phyloP scores from a whole-genome alignment of 805 yeast species.

The Teunomyces tritomae region DNA sequence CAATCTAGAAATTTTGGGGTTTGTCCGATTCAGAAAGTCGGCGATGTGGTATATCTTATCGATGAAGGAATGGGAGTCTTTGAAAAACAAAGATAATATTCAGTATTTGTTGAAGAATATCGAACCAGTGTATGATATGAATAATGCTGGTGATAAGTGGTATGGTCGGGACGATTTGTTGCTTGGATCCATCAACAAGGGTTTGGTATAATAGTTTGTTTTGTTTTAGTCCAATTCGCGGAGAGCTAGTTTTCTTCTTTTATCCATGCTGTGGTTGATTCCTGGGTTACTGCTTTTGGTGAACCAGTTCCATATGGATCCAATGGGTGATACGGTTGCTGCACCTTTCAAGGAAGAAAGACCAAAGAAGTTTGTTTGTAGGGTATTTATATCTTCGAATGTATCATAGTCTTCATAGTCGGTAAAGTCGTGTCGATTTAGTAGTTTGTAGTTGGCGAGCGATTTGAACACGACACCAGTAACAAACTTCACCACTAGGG shows the following conservation, averaged over 20 bases:
- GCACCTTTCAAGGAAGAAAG: constrained; percentile 43
- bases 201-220: background rate
- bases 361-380: constrained; percentile 37
- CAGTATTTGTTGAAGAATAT: constrained; percentile 25
- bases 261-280: constrained; percentile 33
- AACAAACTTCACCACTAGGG: constrained; percentile 21
- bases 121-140: constrained; percentile 16
- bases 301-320: constrained; percentile 28
- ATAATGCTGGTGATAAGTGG: constrained; percentile 24
- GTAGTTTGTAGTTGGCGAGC: constrained; percentile 16
- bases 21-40: constrained; percentile 67
- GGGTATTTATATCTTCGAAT: constrained; percentile 27
- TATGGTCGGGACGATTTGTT: constrained; percentile 31
- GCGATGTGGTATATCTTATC: constrained; percentile 76
- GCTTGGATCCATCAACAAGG: constrained; percentile 20
- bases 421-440: constrained; percentile 22
- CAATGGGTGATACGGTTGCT: constrained; percentile 28
- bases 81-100: constrained; percentile 27
- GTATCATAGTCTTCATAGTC: constrained; percentile 18
- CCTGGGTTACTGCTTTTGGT: constrained; percentile 7
- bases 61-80: constrained; percentile 59
- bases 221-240: constrained; percentile 37
- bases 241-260: constrained; percentile 40
- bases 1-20: constrained; percentile 45
- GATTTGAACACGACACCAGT: constrained; percentile 19